These are phyloP conservation scores for Dendrobium catenatum DNA, from an alignment of 106 monocot genomes.

Conservation along the genomic window DNA sequence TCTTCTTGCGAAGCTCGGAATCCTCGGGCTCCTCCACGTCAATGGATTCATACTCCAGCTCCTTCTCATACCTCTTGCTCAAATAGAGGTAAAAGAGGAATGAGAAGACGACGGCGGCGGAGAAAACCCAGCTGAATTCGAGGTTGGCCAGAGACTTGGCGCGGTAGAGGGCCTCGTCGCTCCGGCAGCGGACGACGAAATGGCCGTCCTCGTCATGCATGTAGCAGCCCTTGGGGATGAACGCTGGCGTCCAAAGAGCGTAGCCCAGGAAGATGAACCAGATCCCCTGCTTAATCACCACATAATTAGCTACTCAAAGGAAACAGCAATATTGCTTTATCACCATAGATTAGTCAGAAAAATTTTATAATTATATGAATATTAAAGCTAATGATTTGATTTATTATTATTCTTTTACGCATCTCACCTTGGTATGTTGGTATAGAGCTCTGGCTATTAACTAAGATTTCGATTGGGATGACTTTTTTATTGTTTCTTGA, in stretches of 20 bases:
- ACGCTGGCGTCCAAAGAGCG: conserved; percentile 48
- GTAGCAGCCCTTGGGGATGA: conserved; percentile 45
- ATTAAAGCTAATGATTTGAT: too few species aligned
- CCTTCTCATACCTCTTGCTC: conserved; percentile 6
- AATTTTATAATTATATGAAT: too few species aligned
- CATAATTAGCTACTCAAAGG: too few species aligned
- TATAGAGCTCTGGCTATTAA: too few species aligned
- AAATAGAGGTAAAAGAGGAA: conserved; percentile 33
- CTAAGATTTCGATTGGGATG: too few species aligned
- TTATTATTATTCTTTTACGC: too few species aligned
- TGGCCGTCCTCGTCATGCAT: conserved; percentile 47
- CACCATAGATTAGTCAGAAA: too few species aligned
- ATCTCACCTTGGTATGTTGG: too few species aligned
- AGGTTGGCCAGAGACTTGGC: conserved; percentile 58
- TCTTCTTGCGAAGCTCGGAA: background rate
- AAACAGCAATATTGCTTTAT: too few species aligned
- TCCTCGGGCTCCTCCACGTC: background rate
- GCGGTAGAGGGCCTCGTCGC: conserved; percentile 25
- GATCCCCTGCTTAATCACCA: conserved; percentile 23
- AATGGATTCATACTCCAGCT: conserved; percentile 10
- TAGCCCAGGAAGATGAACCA: conserved; percentile 75
- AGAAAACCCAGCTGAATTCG: conserved; percentile 51
- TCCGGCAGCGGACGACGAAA: conserved; percentile 40
- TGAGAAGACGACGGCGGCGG: conserved; percentile 24
- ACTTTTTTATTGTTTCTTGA: too few species aligned